Evolutionary conservation across 2,329 filamentous ascomycete genomes (phyloP).

Genomic region (Grosmannia serpens): DNA sequence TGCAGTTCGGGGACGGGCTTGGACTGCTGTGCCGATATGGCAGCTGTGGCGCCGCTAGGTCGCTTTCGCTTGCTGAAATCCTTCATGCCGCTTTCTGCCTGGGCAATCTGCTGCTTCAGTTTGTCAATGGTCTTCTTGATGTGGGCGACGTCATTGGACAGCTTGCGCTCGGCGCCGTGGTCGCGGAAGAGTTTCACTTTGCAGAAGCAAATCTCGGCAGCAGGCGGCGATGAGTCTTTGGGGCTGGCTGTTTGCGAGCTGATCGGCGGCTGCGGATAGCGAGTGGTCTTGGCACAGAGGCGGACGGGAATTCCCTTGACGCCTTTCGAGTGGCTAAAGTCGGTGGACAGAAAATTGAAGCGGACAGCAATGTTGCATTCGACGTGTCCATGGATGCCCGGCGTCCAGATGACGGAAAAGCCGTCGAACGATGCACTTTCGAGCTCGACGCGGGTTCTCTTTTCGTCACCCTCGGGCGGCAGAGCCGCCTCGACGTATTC

Average conservation of each 20-base stretch:
- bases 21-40: constrained; percentile 15
- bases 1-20: constrained; percentile 25
- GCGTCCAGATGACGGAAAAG: constrained; percentile 83
- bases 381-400: constrained; percentile 52
- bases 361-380: constrained; percentile 84
- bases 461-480: constrained; percentile 49
- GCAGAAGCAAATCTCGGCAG: constrained; percentile 72
- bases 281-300: constrained; percentile 72
- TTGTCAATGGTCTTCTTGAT: constrained; percentile 97
- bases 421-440: constrained; percentile 81
- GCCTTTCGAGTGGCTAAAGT: constrained; percentile 97
- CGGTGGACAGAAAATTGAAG: constrained; percentile 97
- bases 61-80: constrained; percentile 56
- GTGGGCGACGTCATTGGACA: constrained; percentile 88
- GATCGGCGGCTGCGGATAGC: constrained; percentile 4
- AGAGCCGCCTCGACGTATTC: constrained; percentile 71
- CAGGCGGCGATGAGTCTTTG: constrained; percentile 24
- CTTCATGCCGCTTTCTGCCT: constrained; percentile 58
- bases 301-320: constrained; percentile 95
- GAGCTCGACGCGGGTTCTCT: constrained; percentile 56
- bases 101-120: constrained; percentile 82
- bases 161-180: constrained; percentile 87
- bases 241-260: constrained; percentile 38
- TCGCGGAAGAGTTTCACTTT: constrained; percentile 96
- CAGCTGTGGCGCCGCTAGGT: constrained; percentile 27